phyloP scores from a whole-genome alignment of 345 rosid genomes.

The Carallia brachiata region DNA sequence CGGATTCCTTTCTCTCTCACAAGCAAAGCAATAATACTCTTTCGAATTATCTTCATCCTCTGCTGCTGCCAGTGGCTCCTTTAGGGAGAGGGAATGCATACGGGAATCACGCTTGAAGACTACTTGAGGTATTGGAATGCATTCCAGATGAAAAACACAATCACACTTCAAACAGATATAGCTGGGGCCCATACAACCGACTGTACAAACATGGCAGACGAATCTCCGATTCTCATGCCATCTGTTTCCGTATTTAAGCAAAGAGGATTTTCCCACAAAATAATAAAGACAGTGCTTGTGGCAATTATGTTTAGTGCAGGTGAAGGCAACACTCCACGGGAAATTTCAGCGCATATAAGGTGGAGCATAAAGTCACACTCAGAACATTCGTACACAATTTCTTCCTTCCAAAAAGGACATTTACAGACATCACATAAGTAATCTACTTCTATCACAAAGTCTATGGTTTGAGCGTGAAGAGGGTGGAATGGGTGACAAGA shows the following conservation, averaged over 20 bases:
- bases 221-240: not conserved
- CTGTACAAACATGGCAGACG: not conserved
- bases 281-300: constrained; percentile 21
- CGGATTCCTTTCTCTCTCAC: not conserved
- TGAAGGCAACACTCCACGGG: not conserved
- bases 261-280: not conserved
- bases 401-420: no score
- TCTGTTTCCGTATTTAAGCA: no score
- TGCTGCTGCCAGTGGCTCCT: not conserved
- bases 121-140: not conserved
- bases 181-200: not conserved
- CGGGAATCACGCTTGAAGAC: not conserved
- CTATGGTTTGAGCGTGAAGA: not conserved
- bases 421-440: no score
- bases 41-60: not conserved
- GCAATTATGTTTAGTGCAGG: not conserved
- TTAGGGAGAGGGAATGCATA: not conserved
- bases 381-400: constrained; percentile 6
- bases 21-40: not conserved
- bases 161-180: not conserved
- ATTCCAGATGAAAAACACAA: not conserved
- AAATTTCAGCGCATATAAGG: constrained; percentile 7
- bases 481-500: constrained; percentile 11
- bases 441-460: no score
- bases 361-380: constrained; percentile 14